phyloP scores from a whole-genome alignment of 1,139 yeast species.

The Blastobotrys arbuscula region DNA sequence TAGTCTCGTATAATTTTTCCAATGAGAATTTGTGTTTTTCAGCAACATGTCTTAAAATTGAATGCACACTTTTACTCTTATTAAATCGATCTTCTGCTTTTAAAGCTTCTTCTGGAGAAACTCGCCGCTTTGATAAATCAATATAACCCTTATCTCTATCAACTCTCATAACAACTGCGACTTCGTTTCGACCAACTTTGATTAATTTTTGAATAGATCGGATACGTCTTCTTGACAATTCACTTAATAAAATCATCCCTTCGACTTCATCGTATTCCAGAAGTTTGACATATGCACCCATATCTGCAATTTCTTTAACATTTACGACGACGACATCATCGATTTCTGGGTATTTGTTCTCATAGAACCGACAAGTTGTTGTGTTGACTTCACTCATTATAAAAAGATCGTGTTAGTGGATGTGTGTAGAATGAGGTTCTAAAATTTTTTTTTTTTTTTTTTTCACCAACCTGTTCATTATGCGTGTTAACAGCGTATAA shows the following conservation, averaged over 20 bases:
- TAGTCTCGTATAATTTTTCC: constrained; percentile 76
- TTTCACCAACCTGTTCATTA: too few species aligned
- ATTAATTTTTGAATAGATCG: constrained; percentile 95
- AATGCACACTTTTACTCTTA: constrained; percentile 95
- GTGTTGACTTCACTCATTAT: constrained; percentile 45
- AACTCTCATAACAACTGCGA: constrained; percentile 97
- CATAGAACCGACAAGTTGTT: constrained; percentile 92
- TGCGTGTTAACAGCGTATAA: too few species aligned
- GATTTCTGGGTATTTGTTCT: constrained; percentile 97
- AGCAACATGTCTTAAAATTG: constrained; percentile 95
- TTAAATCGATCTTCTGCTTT: constrained; percentile 98
- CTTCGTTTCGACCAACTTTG: constrained; percentile 98
- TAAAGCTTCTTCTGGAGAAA: constrained; percentile 93
- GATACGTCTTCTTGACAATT: constrained; percentile 96
- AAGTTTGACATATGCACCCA: constrained; percentile 95
- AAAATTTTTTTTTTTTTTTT: constrained; percentile 3
- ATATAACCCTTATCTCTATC: constrained; percentile 98
- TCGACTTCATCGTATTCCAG: constrained; percentile 96
- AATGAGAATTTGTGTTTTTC: constrained; percentile 88
- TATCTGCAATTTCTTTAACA: constrained; percentile 96
- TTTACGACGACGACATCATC: constrained; percentile 99
- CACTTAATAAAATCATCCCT: constrained; percentile 96
- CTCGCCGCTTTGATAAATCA: constrained; percentile 96
- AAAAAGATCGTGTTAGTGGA: not conserved
- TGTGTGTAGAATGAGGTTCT: not conserved